Evolutionary conservation across 1,284 basidiomycete species (phyloP).

Genomic region (Pascua sp.): DNA sequence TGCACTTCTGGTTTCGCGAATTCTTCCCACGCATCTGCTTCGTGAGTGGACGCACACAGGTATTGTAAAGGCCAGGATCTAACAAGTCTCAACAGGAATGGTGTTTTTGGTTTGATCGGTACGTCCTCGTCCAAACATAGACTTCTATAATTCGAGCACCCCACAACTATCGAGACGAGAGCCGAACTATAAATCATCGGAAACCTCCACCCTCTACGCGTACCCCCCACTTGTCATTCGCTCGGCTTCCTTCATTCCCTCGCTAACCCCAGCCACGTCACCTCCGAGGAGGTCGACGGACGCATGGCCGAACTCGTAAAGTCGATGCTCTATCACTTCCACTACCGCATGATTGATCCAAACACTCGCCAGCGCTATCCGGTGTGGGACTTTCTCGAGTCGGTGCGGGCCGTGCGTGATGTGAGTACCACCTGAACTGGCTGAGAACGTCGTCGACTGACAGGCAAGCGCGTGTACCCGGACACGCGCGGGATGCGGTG

Average conservation of each 20-base stretch:
- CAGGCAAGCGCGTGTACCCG: slow-evolving; percentile 10
- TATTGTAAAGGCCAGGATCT: no score
- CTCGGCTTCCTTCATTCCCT: neutral
- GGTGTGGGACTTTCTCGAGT: slow-evolving; percentile 13
- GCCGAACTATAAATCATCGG: no score
- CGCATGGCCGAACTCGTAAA: slow-evolving; percentile 9
- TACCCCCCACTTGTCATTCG: no score
- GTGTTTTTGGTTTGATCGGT: slow-evolving; percentile 25
- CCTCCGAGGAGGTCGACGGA: slow-evolving; percentile 13
- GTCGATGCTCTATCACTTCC: slow-evolving; percentile 16
- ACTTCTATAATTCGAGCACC: no score
- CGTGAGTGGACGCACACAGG: slow-evolving; percentile 1
- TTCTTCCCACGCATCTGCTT: slow-evolving; percentile 14
- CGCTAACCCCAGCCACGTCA: slow-evolving; percentile 9
- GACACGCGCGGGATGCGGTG: slow-evolving; percentile 8
- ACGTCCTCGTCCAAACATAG: neutral
- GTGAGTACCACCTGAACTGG: slow-evolving; percentile 3
- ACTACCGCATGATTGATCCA: slow-evolving; percentile 7
- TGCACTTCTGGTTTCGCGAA: slow-evolving; percentile 16
- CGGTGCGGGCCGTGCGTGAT: slow-evolving; percentile 15
- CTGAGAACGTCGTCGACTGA: neutral
- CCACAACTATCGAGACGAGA: no score
- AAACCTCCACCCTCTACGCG: no score
- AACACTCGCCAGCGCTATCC: slow-evolving; percentile 3
- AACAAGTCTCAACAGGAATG: slow-evolving; percentile 11